phyloP scores from a whole-genome alignment of 805 yeast genomes.

The Ogataea nonfermentans region DNA sequence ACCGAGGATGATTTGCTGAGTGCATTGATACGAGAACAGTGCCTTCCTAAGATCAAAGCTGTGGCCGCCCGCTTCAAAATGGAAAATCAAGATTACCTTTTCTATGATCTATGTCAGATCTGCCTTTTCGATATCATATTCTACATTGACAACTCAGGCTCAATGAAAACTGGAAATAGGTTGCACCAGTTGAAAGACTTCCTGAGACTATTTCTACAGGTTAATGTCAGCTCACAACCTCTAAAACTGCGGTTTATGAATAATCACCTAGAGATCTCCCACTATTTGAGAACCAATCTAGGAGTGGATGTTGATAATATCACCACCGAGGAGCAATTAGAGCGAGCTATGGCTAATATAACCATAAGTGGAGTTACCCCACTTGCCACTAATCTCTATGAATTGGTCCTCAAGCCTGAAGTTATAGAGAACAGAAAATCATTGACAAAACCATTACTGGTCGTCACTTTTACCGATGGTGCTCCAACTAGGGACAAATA shows the following conservation, averaged over 20 bases:
- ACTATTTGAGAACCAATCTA: constrained; percentile 1
- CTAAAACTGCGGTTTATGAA: constrained; percentile 24
- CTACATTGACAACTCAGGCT: constrained; percentile 27
- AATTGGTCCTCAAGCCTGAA: constrained; percentile 22
- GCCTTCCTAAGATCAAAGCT: constrained; percentile 22
- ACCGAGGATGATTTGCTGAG: constrained; percentile 22
- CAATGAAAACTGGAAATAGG: constrained; percentile 22
- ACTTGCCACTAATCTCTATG: constrained; percentile 20
- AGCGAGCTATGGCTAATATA: constrained; percentile 16
- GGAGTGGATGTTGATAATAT: constrained; percentile 21
- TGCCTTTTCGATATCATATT: constrained; percentile 23
- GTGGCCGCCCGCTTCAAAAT: constrained; percentile 20
- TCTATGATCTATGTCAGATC: constrained; percentile 25
- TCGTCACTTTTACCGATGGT: constrained; percentile 27
- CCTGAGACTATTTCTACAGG: constrained; percentile 18
- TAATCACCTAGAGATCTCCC: constrained; percentile 20
- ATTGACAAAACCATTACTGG: constrained; percentile 19
- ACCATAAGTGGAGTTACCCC: constrained; percentile 25
- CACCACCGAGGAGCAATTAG: constrained; percentile 18
- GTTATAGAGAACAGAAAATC: constrained; percentile 12
- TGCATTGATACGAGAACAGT: constrained; percentile 17
- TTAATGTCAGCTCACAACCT: constrained; percentile 25
- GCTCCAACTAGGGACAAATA: constrained; percentile 23
- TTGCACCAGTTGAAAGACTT: constrained; percentile 22
- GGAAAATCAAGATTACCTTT: constrained; percentile 20